Percentiles rank a stretch among this genome's conserved stretches.
These are phyloP conservation scores for Penicillium roqueforti DNA, from an alignment of 495 filamentous ascomycete genomes.

Conservation along the genomic window DNA sequence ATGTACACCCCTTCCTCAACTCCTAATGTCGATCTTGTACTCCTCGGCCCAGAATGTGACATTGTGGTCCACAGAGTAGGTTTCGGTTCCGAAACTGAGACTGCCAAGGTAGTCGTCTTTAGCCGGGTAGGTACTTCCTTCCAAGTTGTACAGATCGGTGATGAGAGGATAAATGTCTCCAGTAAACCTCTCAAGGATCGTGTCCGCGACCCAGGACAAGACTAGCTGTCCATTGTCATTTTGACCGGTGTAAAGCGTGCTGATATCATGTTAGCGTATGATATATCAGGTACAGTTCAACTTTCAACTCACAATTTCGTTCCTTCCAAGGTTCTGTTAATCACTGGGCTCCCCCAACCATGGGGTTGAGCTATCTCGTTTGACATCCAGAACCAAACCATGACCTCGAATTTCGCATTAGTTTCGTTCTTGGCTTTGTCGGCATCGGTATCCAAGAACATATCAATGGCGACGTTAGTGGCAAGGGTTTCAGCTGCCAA, in stretches of 20 bases:
- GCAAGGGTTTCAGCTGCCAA: slow-evolving; percentile 24
- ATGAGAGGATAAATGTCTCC: slow-evolving; percentile 38
- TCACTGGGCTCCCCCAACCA: slow-evolving; percentile 14
- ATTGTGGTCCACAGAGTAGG: slow-evolving; percentile 21
- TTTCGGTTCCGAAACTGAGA: slow-evolving; percentile 38
- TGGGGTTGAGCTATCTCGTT: slow-evolving; percentile 25
- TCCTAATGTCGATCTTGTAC: slow-evolving; percentile 31
- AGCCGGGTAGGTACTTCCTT: slow-evolving; percentile 19
- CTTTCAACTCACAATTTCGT: slow-evolving; percentile 31
- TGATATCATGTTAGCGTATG: slow-evolving; percentile 9
- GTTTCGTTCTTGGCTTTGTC: slow-evolving; percentile 23
- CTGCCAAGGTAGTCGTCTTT: slow-evolving; percentile 32
- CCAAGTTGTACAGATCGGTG: slow-evolving; percentile 23
- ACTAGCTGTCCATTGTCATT: slow-evolving; percentile 26
- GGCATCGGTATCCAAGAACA: slow-evolving; percentile 39
- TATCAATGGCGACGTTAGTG: slow-evolving; percentile 44
- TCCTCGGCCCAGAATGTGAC: slow-evolving; percentile 35
- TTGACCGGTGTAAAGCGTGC: slow-evolving; percentile 28
- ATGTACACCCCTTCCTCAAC: slow-evolving; percentile 2
- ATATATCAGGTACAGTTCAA: background rate
- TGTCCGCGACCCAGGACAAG: slow-evolving; percentile 29
- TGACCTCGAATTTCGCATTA: slow-evolving; percentile 40
- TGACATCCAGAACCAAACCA: slow-evolving; percentile 39
- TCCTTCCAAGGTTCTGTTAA: slow-evolving; percentile 23
- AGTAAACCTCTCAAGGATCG: slow-evolving; percentile 20